These are phyloP conservation scores for Cucumis sativus DNA, from an alignment of 306 rosid species.

Conservation along the genomic window Cucumber_9930_V3 NC_026658.2:9225501-9226000, in stretches of 20 bases:
- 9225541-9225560: too few relatives aligned
- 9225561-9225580: too few relatives aligned
- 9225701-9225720: not conserved
- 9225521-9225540: too few relatives aligned
- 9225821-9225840: not conserved
- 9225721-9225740: not conserved
- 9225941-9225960: too few relatives aligned
- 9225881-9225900: not conserved
- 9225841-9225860: not conserved
- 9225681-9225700: not conserved
- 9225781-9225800: not conserved
- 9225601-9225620: too few relatives aligned
- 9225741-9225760: not conserved
- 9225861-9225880: too few relatives aligned
- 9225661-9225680: too few relatives aligned
- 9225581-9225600: too few relatives aligned
- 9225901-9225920: too few relatives aligned
- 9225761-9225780: not conserved
- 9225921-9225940: not conserved
- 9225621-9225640: too few relatives aligned
- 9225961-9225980: not conserved
- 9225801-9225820: not conserved
- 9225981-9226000: not conserved
- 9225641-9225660: too few relatives aligned
- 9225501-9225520: too few relatives aligned